phyloP scores from a whole-genome alignment of 768 basidiomycete genomes.

The Leccinum ochraceum region DNA sequence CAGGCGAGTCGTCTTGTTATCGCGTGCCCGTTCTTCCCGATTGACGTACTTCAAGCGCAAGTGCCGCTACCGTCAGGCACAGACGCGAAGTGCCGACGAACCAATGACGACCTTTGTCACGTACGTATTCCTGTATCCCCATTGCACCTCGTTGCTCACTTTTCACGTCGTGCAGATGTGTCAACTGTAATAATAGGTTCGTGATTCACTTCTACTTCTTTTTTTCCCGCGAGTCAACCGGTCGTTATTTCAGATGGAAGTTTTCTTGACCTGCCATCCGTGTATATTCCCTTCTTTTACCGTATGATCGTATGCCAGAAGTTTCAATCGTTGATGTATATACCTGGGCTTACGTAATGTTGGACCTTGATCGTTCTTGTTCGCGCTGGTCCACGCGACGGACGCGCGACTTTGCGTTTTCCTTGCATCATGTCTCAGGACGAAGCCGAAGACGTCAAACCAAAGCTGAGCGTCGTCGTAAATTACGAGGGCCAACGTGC shows the following conservation, averaged over 20 bases:
- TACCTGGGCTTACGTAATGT: slow-evolving; percentile 30
- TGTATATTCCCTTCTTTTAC: not conserved
- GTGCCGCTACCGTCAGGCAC: slow-evolving; percentile 92
- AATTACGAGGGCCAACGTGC: slow-evolving; percentile 55
- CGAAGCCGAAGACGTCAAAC: slow-evolving; percentile 57
- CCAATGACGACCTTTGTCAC: slow-evolving; percentile 98
- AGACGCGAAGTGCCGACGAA: slow-evolving; percentile 97
- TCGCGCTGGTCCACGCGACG: slow-evolving; percentile 21
- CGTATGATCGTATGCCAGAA: not conserved
- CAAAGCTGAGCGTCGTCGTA: slow-evolving; percentile 66
- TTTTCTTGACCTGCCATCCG: slow-evolving; percentile 47
- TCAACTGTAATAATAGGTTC: slow-evolving; percentile 63
- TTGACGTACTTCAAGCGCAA: slow-evolving; percentile 53
- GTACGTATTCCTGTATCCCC: slow-evolving; percentile 40
- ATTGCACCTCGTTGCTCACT: slow-evolving; percentile 1
- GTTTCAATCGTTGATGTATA: slow-evolving; percentile 12
- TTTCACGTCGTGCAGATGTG: slow-evolving; percentile 45
- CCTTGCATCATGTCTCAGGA: slow-evolving; percentile 28
- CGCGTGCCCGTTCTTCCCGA: not conserved
- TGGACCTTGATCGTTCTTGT: not conserved
- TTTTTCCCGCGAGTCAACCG: slow-evolving; percentile 1
- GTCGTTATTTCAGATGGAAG: slow-evolving; percentile 49
- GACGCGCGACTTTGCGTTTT: slow-evolving; percentile 3
- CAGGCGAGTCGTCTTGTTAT: slow-evolving; percentile 49
- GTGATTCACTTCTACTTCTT: slow-evolving; percentile 9